These are phyloP conservation scores for Karstenula rhodostoma DNA, from an alignment of 2,329 filamentous ascomycete genomes.

Conservation along the genomic window DNA sequence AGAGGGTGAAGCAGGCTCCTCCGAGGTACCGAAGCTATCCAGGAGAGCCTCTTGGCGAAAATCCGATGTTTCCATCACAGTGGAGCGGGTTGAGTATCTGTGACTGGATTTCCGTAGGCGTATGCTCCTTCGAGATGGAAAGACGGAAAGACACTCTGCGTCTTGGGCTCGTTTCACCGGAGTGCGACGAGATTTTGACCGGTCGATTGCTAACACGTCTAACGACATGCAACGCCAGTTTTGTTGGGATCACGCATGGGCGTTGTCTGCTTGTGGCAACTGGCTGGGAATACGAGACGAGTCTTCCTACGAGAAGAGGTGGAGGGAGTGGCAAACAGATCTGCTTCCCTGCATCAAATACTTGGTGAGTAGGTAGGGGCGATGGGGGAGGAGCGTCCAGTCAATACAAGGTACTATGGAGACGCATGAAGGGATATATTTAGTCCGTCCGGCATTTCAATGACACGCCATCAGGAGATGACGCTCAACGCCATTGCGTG, in stretches of 20 bases:
- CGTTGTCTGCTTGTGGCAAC: neutral
- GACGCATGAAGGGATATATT: neutral
- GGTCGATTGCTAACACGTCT: neutral
- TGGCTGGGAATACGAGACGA: neutral
- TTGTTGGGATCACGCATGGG: neutral
- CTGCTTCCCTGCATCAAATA: neutral
- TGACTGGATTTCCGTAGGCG: neutral
- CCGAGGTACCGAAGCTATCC: neutral
- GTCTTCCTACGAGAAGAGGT: neutral
- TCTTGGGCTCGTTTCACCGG: neutral
- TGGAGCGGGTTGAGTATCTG: neutral
- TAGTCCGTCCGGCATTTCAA: neutral
- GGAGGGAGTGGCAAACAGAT: neutral
- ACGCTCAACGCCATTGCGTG: neutral
- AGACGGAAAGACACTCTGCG: neutral
- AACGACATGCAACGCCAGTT: neutral
- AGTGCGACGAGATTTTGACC: neutral
- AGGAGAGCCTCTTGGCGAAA: neutral
- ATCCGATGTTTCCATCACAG: neutral
- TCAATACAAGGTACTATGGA: too few species aligned
- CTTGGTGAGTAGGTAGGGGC: neutral
- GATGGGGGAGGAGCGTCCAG: too few species aligned
- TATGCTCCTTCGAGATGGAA: neutral
- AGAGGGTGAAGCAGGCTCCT: neutral
- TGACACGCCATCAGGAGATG: neutral